These are phyloP conservation scores for Sporisorium exsertum DNA, from an alignment of 1,284 basidiomycete species.

Conservation along the genomic window DNA sequence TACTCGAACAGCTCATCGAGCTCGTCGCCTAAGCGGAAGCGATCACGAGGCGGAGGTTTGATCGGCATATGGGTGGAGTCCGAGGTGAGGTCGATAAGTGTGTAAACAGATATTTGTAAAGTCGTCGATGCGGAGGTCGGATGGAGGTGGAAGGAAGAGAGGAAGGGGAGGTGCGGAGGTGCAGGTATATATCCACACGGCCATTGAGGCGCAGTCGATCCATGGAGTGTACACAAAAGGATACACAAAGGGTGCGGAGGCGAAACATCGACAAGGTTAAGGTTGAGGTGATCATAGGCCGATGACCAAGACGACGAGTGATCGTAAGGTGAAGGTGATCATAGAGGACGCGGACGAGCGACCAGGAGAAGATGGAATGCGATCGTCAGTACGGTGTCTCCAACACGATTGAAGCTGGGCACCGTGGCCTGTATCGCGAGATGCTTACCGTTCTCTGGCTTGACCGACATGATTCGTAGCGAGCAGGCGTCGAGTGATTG, in stretches of 20 bases:
- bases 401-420: neutral
- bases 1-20: conserved; percentile 47
- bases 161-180: neutral
- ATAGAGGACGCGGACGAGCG: neutral
- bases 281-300: conserved; percentile 5
- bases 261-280: conserved; percentile 4
- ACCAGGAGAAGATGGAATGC: neutral
- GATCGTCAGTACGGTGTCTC: conserved; percentile 1
- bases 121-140: neutral
- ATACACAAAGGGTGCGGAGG: conserved; percentile 1
- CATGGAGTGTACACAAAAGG: neutral
- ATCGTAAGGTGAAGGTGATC: neutral
- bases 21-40: conserved; percentile 21
- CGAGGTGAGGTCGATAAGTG: neutral
- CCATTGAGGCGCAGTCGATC: neutral
- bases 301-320: neutral
- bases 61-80: neutral
- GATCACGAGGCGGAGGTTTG: neutral
- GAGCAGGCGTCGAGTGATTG: neutral
- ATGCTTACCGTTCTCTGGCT: conserved; percentile 31
- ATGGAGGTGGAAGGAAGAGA: neutral
- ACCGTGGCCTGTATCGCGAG: neutral
- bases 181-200: neutral
- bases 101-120: neutral
- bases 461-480: conserved; percentile 16